Evolutionary conservation across 306 rosid genomes (phyloP).

Genomic region (Corylus avellana): DNA sequence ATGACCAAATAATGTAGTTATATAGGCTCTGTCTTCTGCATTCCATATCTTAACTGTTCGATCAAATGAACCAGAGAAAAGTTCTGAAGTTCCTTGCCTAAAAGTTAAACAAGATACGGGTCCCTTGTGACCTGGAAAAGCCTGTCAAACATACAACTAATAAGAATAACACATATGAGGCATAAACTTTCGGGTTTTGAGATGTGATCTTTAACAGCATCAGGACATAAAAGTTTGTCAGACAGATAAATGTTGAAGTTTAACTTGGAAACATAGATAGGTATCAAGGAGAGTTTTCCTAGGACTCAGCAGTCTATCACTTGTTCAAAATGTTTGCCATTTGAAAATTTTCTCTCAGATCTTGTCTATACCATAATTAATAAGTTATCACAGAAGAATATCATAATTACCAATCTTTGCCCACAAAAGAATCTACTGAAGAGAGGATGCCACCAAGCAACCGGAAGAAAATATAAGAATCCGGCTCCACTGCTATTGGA

Average conservation of each 20-base stretch:
- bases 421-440: background rate
- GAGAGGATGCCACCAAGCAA: background rate
- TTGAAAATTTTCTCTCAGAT: background rate
- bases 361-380: background rate
- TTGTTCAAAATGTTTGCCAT: background rate
- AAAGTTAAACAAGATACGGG: slow-evolving; percentile 82
- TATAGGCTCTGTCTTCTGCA: slow-evolving; percentile 89
- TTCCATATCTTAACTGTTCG: slow-evolving; percentile 95
- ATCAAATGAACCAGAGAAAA: slow-evolving; percentile 95
- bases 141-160: slow-evolving; percentile 49
- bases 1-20: slow-evolving; percentile 87
- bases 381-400: background rate
- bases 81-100: slow-evolving; percentile 91
- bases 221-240: background rate
- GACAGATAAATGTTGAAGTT: background rate
- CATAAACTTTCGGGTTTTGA: background rate
- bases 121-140: slow-evolving; percentile 91
- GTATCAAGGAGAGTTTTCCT: background rate
- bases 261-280: background rate
- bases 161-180: background rate
- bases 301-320: background rate
- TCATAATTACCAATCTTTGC: background rate
- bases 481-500: background rate
- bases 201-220: background rate
- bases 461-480: background rate